phyloP scores from a whole-genome alignment of 306 rosid genomes.

The Crataegus laevigata region DNA sequence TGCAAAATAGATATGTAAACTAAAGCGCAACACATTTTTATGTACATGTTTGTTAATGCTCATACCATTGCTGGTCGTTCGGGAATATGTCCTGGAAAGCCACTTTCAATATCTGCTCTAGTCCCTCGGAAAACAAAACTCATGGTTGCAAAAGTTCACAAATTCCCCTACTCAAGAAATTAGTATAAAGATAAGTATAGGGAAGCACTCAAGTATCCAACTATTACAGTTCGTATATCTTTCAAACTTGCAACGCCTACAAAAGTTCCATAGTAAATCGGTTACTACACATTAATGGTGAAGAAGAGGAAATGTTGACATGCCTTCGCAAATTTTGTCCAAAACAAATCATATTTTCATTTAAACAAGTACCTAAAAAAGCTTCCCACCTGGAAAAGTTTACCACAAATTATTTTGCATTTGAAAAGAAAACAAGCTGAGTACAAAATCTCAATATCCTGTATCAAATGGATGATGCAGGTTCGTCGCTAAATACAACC shows the following conservation, averaged over 20 bases:
- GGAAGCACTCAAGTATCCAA: background rate
- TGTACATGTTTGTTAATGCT: background rate
- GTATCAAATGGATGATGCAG: background rate
- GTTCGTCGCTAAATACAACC: background rate
- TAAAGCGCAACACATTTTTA: background rate
- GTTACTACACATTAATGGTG: background rate
- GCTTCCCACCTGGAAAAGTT: background rate
- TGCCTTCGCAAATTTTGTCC: background rate
- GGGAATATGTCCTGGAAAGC: conserved; percentile 45
- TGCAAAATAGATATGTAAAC: background rate
- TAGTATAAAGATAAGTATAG: background rate
- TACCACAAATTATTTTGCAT: background rate
- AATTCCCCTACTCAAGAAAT: background rate
- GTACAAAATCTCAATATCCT: background rate
- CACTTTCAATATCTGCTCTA: conserved; percentile 69
- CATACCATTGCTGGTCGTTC: conserved; percentile 46
- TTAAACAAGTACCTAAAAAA: background rate
- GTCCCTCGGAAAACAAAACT: conserved; percentile 65
- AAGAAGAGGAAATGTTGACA: background rate
- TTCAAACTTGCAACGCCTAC: background rate
- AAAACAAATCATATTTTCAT: background rate
- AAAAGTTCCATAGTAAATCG: background rate
- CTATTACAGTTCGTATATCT: background rate
- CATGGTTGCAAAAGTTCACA: conserved; percentile 27
- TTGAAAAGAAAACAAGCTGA: background rate